Base-by-base conservation (phyloP, 768 basidiomycete genomes). In the Termitomyces sp. region DNA sequence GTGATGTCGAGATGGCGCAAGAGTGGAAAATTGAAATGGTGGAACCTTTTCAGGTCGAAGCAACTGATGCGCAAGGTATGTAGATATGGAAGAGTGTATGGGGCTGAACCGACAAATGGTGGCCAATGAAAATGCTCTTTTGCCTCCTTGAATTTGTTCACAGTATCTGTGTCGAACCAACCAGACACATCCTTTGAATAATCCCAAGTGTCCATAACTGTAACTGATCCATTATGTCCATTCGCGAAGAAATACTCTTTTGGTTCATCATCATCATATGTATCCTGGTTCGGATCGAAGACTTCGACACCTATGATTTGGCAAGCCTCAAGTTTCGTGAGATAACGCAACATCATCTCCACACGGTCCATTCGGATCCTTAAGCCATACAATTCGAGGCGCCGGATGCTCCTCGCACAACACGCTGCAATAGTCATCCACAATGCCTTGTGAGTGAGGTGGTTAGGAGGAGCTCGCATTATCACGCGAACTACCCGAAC, bases 301-400 rank as follows among this genome's bases (percentile, higher is more conserved):
- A 15, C 3, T 7, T 4, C 9, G 7, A 16, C 23, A 20, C 25
- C 15, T 11, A 20, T 25, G 15, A 56, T 50, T 3, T n/a, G 48
- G 20, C 49, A 56, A 5, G 31, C 42, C 13, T 54, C 53, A 20
- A 49, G 53, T 18, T 49, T 53, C 15, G 27, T 35, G n/a, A 48
- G 39, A 36, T 48, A 41, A 9, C 45, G 53, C 29, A 48, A 29
- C 31, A 43, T 49, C 47, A 50, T 38, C 23, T 50, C 49, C 7
- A 40, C 33, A 35, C 36, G 49, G 36, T 39, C 50, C 40, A 29
- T 40, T 25, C 50, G 50, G 10, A 41, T 39, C 16, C 5, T 2
- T 10, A 51, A 41, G 15, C 27, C 27, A 13, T 49, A 23, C 25
- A 38, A 22, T 20, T 38, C 36, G 27, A 50, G 35, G 36, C 39